Conservation (phyloP, 352 stramenopile species). For the Globisporangium middletonii region DNA sequence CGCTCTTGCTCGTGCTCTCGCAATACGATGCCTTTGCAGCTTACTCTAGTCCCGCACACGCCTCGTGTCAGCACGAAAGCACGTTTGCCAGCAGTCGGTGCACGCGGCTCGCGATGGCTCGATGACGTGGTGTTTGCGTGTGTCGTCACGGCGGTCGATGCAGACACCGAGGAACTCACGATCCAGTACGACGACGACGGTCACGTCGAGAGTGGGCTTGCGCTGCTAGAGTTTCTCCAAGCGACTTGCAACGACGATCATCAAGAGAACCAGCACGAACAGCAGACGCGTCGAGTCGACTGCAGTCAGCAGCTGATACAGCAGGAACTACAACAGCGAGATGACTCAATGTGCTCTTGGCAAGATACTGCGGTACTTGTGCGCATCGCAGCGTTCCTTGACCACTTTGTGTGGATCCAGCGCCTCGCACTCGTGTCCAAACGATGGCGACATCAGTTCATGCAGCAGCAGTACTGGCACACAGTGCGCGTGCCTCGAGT, state of each 20-base stretch:
- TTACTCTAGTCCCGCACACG: too few relatives aligned
- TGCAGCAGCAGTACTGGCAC: conserved; percentile 9
- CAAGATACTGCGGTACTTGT: not conserved
- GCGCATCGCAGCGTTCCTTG: conserved; percentile 10
- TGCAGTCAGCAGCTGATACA: not conserved
- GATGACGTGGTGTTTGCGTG: conserved; percentile 25
- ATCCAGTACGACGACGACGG: conserved; percentile 26
- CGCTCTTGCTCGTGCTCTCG: too few relatives aligned
- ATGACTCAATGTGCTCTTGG: not conserved
- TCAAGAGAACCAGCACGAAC: not conserved
- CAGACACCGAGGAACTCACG: conserved; percentile 6
- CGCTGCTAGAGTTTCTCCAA: conserved; percentile 20
- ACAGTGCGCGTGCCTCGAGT: conserved; percentile 2
- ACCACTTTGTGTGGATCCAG: conserved; percentile 15
- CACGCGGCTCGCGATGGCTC: conserved; percentile 17
- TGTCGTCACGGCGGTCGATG: conserved; percentile 15
- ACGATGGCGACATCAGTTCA: conserved; percentile 6
- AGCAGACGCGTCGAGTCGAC: not conserved
- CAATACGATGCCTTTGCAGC: too few relatives aligned
- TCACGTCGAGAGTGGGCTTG: conserved; percentile 16
- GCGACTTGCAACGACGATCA: not conserved
- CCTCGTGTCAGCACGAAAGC: not conserved
- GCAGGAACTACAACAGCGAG: not conserved
- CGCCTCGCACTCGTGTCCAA: conserved; percentile 10
- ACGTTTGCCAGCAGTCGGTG: conserved; percentile 8